phyloP scores from a whole-genome alignment of 2,329 filamentous ascomycete species.

The Golovinomyces cichoracearum region DNA sequence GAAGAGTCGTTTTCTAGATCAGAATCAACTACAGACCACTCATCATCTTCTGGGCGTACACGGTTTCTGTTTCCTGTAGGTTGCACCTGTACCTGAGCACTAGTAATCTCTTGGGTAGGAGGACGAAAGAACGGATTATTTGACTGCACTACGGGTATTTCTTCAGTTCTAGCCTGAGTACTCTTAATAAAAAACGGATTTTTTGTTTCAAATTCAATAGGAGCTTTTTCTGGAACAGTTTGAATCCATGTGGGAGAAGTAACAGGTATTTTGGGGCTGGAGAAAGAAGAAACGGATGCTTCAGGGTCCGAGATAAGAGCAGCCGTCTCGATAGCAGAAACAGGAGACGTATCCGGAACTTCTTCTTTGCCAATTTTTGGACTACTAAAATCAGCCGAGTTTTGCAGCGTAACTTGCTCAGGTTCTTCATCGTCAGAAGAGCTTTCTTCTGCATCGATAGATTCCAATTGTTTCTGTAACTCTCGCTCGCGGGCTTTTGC shows the following conservation, averaged over 20 bases:
- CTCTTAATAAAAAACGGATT: slow-evolving; percentile 91
- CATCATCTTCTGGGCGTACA: slow-evolving; percentile 39
- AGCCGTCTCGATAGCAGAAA: not conserved
- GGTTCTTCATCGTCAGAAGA: slow-evolving; percentile 50
- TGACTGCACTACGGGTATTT: slow-evolving; percentile 22
- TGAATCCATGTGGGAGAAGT: slow-evolving; percentile 12
- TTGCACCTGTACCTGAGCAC: slow-evolving; percentile 19
- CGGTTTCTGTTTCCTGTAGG: slow-evolving; percentile 23
- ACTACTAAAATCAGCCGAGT: slow-evolving; percentile 27
- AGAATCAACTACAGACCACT: slow-evolving; percentile 61
- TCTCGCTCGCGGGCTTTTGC: slow-evolving; percentile 75
- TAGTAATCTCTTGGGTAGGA: slow-evolving; percentile 29
- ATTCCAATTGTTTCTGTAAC: slow-evolving; percentile 63
- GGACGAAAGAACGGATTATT: slow-evolving; percentile 92
- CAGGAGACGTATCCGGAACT: slow-evolving; percentile 16
- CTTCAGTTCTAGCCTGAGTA: slow-evolving; percentile 32
- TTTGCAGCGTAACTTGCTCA: slow-evolving; percentile 38
- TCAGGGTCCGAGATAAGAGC: not conserved
- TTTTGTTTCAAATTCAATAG: slow-evolving; percentile 50
- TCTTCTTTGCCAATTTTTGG: slow-evolving; percentile 28
- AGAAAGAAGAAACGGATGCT: not conserved
- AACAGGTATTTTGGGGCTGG: not conserved
- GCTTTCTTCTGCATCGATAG: slow-evolving; percentile 38
- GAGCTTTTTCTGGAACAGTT: slow-evolving; percentile 20
- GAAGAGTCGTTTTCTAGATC: slow-evolving; percentile 47